phyloP scores from a whole-genome alignment of 2,329 filamentous ascomycete genomes.

The Colletotrichum coccodes region DNA sequence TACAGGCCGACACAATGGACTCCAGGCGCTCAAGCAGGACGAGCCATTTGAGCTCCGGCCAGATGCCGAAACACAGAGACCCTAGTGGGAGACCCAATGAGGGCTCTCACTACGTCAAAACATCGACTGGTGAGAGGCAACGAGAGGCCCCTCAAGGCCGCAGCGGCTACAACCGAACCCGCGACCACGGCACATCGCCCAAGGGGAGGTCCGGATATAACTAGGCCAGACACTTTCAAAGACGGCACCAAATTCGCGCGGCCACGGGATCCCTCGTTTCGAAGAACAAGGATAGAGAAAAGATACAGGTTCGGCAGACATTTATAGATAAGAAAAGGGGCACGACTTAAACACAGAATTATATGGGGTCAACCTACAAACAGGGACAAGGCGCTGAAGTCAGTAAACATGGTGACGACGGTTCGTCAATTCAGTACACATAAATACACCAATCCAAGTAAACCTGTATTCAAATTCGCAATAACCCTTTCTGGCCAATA shows the following conservation, averaged over 20 bases:
- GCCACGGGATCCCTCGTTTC: neutral
- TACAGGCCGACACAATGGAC: slow-evolving; percentile 12
- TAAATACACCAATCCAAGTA: neutral
- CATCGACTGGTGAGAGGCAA: neutral
- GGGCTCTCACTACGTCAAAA: slow-evolving; percentile 4
- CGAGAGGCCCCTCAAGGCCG: slow-evolving; percentile 13
- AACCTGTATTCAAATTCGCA: neutral
- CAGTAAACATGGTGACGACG: neutral
- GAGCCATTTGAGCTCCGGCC: neutral
- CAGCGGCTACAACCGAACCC: slow-evolving; percentile 24
- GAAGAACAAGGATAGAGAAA: neutral
- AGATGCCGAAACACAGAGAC: neutral
- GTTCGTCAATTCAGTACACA: neutral
- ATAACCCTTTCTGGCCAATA: neutral
- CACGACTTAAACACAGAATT: too few relatives aligned
- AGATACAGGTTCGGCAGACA: neutral
- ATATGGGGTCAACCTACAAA: neutral
- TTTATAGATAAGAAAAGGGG: neutral
- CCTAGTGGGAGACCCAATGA: neutral
- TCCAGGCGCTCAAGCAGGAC: neutral
- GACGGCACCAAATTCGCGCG: neutral
- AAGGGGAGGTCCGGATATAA: slow-evolving; percentile 29
- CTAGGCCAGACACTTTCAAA: neutral
- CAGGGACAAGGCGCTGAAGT: too few relatives aligned
- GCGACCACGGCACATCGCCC: slow-evolving; percentile 1